phyloP scores from a whole-genome alignment of 1,284 basidiomycete species.

The Golubevia pallescens region DNA sequence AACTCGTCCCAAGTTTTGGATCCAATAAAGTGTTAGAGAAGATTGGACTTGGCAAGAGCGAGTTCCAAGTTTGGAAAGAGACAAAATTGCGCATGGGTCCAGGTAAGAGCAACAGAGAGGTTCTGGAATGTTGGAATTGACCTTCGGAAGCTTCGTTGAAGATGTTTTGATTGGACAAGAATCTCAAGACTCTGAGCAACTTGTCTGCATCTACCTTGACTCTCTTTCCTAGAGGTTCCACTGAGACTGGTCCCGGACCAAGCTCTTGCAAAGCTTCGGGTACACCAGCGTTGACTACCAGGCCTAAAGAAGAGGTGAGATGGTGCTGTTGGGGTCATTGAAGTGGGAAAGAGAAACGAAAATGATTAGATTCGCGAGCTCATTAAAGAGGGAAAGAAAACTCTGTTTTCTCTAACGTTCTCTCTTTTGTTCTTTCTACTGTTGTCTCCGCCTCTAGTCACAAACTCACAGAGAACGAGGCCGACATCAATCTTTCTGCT shows the following conservation, averaged over 20 bases:
- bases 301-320: slow-evolving; percentile 14
- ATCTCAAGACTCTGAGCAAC: slow-evolving; percentile 16
- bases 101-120: slow-evolving; percentile 15
- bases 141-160: slow-evolving; percentile 17
- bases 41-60: slow-evolving; percentile 7
- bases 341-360: neutral
- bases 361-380: neutral
- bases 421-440: too few relatives aligned
- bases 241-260: slow-evolving; percentile 9
- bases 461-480: slow-evolving; percentile 11
- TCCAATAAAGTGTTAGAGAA: slow-evolving; percentile 15
- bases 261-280: slow-evolving; percentile 14
- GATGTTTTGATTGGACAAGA: slow-evolving; percentile 20
- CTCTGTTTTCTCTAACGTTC: too few relatives aligned
- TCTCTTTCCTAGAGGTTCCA: slow-evolving; percentile 10
- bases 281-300: slow-evolving; percentile 17
- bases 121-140: slow-evolving; percentile 18
- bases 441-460: too few relatives aligned
- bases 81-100: slow-evolving; percentile 21
- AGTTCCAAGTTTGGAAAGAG: slow-evolving; percentile 11
- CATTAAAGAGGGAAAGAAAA: too few relatives aligned
- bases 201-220: slow-evolving; percentile 9
- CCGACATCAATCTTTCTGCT: slow-evolving; percentile 11
- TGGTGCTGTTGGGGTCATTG: neutral
- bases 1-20: slow-evolving; percentile 6